These are phyloP conservation scores for Populus hybrid DNA, from an alignment of 441 rosid species.

Conservation along the genomic window DNA sequence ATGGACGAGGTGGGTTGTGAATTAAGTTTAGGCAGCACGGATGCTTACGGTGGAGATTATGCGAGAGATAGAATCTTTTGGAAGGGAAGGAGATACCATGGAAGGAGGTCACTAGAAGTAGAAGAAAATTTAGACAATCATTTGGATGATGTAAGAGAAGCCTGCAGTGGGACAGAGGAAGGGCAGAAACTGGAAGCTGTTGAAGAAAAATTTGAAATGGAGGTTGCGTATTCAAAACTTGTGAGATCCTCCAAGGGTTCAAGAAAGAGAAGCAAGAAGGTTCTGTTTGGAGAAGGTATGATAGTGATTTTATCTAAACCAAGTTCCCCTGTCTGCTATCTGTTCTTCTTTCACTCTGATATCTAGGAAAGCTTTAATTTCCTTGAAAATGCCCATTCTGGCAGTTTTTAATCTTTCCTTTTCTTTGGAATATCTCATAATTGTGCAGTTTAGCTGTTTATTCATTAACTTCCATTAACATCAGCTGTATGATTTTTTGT, in stretches of 20 bases:
- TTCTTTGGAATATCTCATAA: not conserved
- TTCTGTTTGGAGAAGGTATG: slow-evolving; percentile 70
- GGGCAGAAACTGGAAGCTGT: slow-evolving; percentile 41
- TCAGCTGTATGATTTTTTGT: not conserved
- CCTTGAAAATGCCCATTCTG: not conserved
- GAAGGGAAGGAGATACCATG: slow-evolving; percentile 46
- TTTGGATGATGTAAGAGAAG: slow-evolving; percentile 79
- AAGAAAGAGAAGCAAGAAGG: slow-evolving; percentile 72
- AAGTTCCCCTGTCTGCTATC: not conserved
- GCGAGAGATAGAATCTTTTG: slow-evolving; percentile 35
- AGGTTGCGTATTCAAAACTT: slow-evolving; percentile 40
- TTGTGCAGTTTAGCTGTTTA: not conserved
- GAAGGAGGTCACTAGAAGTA: slow-evolving; percentile 43
- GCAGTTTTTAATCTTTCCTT: not conserved
- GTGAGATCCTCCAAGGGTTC: slow-evolving; percentile 46
- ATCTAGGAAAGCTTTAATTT: not conserved
- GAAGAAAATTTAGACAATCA: slow-evolving; percentile 43
- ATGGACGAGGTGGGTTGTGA: slow-evolving; percentile 63
- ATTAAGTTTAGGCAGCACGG: slow-evolving; percentile 69
- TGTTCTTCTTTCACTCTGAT: not conserved
- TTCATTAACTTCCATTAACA: not conserved
- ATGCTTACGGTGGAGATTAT: slow-evolving; percentile 45
- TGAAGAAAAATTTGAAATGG: slow-evolving; percentile 47
- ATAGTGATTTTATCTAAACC: slow-evolving; percentile 3
- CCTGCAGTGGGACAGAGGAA: slow-evolving; percentile 86